These are phyloP conservation scores for Penicillium malachiteum DNA, from an alignment of 495 filamentous ascomycete species.

Conservation along the genomic window DNA sequence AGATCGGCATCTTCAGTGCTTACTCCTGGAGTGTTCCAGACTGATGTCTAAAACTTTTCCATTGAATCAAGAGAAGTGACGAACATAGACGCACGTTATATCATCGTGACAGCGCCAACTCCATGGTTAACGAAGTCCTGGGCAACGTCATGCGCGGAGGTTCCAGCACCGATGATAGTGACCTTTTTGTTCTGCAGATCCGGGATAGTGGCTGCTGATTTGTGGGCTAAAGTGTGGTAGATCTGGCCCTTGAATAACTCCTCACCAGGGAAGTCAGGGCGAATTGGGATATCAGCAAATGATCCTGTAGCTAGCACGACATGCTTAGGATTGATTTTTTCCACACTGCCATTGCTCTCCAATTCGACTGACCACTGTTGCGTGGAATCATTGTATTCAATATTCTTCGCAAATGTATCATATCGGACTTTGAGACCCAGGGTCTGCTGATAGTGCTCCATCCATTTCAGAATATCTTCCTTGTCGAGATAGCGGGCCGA, in stretches of 20 bases:
- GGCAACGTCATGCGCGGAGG: conserved; percentile 2
- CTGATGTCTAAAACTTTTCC: neutral
- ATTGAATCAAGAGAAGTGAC: neutral
- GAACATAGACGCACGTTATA: neutral
- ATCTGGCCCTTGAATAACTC: conserved; percentile 3
- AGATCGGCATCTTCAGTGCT: conserved; percentile 6
- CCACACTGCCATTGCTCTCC: neutral
- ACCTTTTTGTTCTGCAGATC: conserved; percentile 1
- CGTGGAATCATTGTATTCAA: conserved; percentile 1
- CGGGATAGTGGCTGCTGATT: neutral
- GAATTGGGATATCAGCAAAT: neutral
- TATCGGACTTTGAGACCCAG: conserved; percentile 2
- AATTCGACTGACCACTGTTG: neutral
- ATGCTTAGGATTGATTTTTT: conserved; percentile 3
- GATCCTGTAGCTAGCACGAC: conserved; percentile 1
- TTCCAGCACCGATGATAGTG: conserved; percentile 4
- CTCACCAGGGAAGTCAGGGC: neutral
- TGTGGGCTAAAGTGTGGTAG: conserved; percentile 1
- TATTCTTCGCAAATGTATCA: neutral
- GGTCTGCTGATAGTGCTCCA: neutral
- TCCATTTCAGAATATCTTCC: neutral
- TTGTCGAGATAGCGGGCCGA: conserved; percentile 1
- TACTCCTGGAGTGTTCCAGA: conserved; percentile 5
- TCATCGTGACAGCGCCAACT: conserved; percentile 1
- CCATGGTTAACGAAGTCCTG: conserved; percentile 5